phyloP scores from a whole-genome alignment of 148 eudicot species.

The Rhododendron williamsianum region DNA sequence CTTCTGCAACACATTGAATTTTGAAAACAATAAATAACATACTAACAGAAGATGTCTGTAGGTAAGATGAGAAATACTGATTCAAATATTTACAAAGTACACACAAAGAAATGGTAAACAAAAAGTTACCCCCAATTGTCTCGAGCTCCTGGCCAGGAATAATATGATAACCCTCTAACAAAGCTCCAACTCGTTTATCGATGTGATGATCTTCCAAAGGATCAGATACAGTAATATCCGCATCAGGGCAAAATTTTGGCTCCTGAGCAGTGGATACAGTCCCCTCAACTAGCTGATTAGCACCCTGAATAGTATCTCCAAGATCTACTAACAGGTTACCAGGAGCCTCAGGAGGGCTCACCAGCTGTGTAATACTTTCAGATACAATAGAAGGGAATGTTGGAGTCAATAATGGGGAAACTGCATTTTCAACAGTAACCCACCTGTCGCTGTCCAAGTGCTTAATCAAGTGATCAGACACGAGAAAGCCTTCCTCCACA shows the following conservation, averaged over 20 bases:
- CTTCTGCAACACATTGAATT: constrained; percentile 44
- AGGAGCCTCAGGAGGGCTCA: constrained; percentile 78
- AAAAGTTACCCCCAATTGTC: constrained; percentile 59
- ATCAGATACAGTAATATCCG: constrained; percentile 16
- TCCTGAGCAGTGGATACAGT: constrained; percentile 18
- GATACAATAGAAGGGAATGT: constrained; percentile 57
- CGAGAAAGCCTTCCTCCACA: constrained; percentile 66
- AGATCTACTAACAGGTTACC: constrained; percentile 65
- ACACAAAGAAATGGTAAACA: not conserved
- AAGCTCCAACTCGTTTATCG: constrained; percentile 73
- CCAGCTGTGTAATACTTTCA: constrained; percentile 64
- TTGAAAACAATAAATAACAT: not conserved
- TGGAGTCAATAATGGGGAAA: constrained; percentile 63
- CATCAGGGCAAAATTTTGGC: constrained; percentile 20
- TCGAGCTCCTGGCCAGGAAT: constrained; percentile 81
- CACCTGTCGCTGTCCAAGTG: constrained; percentile 86
- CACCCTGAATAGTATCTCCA: constrained; percentile 37
- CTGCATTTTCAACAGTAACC: constrained; percentile 96
- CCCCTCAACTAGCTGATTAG: constrained; percentile 29
- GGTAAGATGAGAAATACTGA: not conserved
- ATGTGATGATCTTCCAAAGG: constrained; percentile 42
- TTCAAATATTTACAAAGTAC: not conserved
- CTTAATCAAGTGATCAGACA: constrained; percentile 84
- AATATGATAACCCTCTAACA: constrained; percentile 54
- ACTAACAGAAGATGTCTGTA: not conserved